Evolutionary conservation across 441 rosid species (phyloP).

Genomic region (Sinapis alba): DNA sequence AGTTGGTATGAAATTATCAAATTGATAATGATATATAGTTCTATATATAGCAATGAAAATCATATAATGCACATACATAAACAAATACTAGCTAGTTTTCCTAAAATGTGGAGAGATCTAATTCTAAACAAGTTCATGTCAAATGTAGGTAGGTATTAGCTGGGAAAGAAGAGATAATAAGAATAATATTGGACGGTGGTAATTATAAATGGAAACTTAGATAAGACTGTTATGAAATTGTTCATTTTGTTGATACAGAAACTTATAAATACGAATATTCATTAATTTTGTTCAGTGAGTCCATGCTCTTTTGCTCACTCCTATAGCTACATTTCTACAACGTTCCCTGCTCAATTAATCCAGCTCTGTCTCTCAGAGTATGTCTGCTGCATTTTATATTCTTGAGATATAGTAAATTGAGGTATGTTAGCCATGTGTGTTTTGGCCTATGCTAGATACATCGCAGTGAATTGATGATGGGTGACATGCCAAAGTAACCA

Average conservation of each 20-base stretch:
- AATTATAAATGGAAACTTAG: constrained; percentile 9
- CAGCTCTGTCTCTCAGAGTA: constrained; percentile 12
- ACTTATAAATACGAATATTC: constrained; percentile 1
- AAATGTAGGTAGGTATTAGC: constrained; percentile 28
- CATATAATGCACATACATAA: not conserved
- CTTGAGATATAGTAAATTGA: not conserved
- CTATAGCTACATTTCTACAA: constrained; percentile 28
- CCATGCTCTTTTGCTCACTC: constrained; percentile 35
- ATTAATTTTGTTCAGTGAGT: constrained; percentile 11
- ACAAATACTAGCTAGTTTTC: constrained; percentile 9
- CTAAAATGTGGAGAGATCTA: not conserved
- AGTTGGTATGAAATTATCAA: constrained; percentile 1
- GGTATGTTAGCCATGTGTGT: constrained; percentile 14
- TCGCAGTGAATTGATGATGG: constrained; percentile 16
- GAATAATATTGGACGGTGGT: not conserved
- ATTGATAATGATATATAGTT: not conserved
- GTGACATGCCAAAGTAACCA: constrained; percentile 23
- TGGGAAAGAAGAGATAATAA: constrained; percentile 17
- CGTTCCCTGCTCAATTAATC: constrained; percentile 6
- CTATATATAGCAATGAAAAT: not conserved
- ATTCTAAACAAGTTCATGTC: not conserved
- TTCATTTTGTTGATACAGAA: constrained; percentile 13
- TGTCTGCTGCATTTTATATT: constrained; percentile 4
- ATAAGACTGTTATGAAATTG: constrained; percentile 27
- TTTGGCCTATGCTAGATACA: constrained; percentile 24